These are phyloP conservation scores for Collybia sordida DNA, from an alignment of 768 basidiomycete species.

Conservation along the genomic window DNA sequence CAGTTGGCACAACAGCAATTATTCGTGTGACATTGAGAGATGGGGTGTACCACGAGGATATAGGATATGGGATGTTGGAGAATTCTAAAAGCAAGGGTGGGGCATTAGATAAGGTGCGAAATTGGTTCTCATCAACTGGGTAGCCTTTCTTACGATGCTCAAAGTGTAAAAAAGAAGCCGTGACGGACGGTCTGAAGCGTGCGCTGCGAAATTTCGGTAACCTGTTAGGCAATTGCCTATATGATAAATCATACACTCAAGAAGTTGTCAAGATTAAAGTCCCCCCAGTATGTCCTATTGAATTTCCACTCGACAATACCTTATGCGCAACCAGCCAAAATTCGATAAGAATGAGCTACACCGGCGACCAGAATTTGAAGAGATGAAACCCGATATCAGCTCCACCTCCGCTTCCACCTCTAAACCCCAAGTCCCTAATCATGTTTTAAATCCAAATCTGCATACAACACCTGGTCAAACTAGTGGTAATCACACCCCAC, in stretches of 20 bases:
- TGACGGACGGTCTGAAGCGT: slow-evolving; percentile 93
- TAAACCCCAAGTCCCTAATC: not conserved
- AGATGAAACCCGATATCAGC: slow-evolving; percentile 30
- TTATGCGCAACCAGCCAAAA: slow-evolving; percentile 45
- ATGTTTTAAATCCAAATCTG: slow-evolving; percentile 1
- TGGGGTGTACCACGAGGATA: slow-evolving; percentile 89
- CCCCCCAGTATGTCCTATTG: slow-evolving; percentile 59
- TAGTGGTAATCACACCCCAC: too few species aligned
- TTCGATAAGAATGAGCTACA: slow-evolving; percentile 68
- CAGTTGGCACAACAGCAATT: slow-evolving; percentile 79
- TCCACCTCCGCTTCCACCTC: slow-evolving; percentile 5
- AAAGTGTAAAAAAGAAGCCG: slow-evolving; percentile 97
- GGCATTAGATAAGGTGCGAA: slow-evolving; percentile 86
- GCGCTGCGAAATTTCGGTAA: slow-evolving; percentile 92
- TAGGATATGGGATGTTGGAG: slow-evolving; percentile 87
- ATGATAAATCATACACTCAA: slow-evolving; percentile 87
- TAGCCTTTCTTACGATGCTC: not conserved
- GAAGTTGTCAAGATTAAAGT: slow-evolving; percentile 89
- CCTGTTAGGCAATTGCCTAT: slow-evolving; percentile 94
- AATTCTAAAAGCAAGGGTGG: slow-evolving; percentile 83
- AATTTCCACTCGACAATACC: not conserved
- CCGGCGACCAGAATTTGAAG: slow-evolving; percentile 68
- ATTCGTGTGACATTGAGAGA: slow-evolving; percentile 86
- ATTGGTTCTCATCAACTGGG: not conserved
- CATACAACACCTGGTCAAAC: not conserved